Base-by-base conservation (phyloP, 1,139 yeast genomes). In the Trichomonascaceae sp. region DNA sequence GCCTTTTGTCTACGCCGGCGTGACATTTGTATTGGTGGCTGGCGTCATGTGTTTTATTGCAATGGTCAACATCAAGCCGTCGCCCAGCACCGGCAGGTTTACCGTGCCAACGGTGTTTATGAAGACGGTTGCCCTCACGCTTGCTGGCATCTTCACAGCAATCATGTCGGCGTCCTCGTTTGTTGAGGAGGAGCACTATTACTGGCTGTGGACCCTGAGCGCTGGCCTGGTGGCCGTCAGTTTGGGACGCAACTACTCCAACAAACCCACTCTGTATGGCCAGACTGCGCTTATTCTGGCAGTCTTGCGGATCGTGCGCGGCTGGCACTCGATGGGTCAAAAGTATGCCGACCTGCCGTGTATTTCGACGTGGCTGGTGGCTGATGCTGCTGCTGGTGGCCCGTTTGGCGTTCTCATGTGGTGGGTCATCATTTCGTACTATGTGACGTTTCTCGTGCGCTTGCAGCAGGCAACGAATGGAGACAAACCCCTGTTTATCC, bases 181-280 rank as follows among this genome's bases (percentile, higher is more conserved):
- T 42, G 80, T 89, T n/a, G 99, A 89, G 48, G 99, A 89, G 53
- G 99, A 89, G 50, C 94, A 89, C 50, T 96, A 85, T 51, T 58
- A 85, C 13, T 89, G 99, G 99, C 89, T 93, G 81, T 78, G 89
- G 68, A 62, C 75, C 13, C 59, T 71, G 0, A 57, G 72, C 0
- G 63, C 59, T 1, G 47, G 57, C 48, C 43, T 55, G 13, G 23
- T 20, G 6, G 23, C 11, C 11, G n/a, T n/a, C n/a, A n/a, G n/a
- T n/a, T n/a, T n/a, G n/a, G n/a, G n/a, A n/a, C n/a, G n/a, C n/a
- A n/a, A n/a, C n/a, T n/a, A n/a, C n/a, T n/a, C n/a, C n/a, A 20
- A 20, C 23, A 20, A 20, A 20, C 6, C 6, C 6, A 6, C 6
- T 8, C 38, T 50, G 14, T 51, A 50, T 34, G 45, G 51, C 20